phyloP scores from a whole-genome alignment of 208 protist genomes.

The Zelonia costaricensis region DNA sequence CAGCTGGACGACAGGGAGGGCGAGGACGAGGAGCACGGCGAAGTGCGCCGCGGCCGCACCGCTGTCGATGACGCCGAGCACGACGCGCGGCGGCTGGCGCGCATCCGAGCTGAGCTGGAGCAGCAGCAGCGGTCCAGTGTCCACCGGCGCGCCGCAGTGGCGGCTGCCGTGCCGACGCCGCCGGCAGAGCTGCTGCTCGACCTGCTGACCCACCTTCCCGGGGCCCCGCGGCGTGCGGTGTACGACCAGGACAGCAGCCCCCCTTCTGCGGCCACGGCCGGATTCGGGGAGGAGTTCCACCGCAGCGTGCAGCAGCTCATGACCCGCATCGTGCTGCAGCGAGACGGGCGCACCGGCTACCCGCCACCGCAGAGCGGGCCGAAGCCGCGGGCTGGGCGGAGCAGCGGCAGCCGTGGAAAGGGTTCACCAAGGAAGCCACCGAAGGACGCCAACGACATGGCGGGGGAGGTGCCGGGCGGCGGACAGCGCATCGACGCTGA shows the following conservation, averaged over 20 bases:
- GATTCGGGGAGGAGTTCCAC: constrained; percentile 40
- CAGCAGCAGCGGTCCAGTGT: neutral
- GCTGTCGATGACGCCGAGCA: neutral
- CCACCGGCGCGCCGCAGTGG: constrained; percentile 3
- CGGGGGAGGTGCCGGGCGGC: neutral
- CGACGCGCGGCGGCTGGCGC: neutral
- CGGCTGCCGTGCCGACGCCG: constrained; percentile 7
- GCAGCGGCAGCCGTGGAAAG: neutral
- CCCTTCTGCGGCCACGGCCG: constrained; percentile 27
- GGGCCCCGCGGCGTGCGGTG: constrained; percentile 35
- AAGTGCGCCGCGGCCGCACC: neutral
- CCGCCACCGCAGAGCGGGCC: neutral
- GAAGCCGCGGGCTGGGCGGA: too few relatives aligned
- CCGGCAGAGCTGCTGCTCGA: constrained; percentile 11
- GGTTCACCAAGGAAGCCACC: neutral
- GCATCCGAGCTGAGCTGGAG: neutral
- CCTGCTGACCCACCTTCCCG: constrained; percentile 19
- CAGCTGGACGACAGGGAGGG: neutral
- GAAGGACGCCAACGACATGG: neutral
- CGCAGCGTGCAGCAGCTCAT: constrained; percentile 34
- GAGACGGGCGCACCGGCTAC: constrained; percentile 21
- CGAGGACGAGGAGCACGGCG: neutral
- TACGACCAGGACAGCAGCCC: constrained; percentile 57
- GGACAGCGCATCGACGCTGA: constrained; percentile 1
- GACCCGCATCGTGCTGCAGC: constrained; percentile 38